Evolutionary conservation across 2,329 filamentous ascomycete species (phyloP).

Genomic region (Clarireedia paspali): DNA sequence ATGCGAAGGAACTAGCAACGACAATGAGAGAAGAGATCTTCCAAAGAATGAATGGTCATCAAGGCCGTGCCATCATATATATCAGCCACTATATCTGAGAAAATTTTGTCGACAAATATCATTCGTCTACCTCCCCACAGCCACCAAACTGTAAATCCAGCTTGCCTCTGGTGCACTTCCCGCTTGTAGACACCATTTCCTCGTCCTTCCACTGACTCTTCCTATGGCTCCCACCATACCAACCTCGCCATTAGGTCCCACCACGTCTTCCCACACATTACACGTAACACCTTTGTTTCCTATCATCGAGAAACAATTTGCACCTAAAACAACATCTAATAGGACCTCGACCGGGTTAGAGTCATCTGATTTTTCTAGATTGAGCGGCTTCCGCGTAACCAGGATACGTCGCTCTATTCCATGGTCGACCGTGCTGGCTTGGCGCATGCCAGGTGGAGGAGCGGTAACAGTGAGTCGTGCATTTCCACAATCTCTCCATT

Average conservation of each 20-base stretch:
- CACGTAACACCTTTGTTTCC: constrained; percentile 21
- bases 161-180: constrained; percentile 19
- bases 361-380: constrained; percentile 10
- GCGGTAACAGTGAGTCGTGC: constrained; percentile 76
- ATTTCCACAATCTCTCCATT: constrained; percentile 88
- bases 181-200: constrained; percentile 25
- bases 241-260: constrained; percentile 21
- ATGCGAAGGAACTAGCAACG: no score
- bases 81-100: no score
- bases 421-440: constrained; percentile 51
- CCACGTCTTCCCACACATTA: constrained; percentile 25
- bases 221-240: constrained; percentile 21
- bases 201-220: constrained; percentile 20
- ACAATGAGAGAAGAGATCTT: no score
- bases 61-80: no score
- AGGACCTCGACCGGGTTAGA: constrained; percentile 6
- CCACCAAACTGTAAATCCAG: constrained; percentile 23
- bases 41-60: no score
- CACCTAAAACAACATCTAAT: constrained; percentile 20
- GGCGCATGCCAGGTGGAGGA: constrained; percentile 55
- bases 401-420: constrained; percentile 80
- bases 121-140: constrained; percentile 5
- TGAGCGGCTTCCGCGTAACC: constrained; percentile 51
- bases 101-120: no score
- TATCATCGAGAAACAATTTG: constrained; percentile 19